Conservation (phyloP, 352 stramenopile species). For the Phytophthora meadii region DNA sequence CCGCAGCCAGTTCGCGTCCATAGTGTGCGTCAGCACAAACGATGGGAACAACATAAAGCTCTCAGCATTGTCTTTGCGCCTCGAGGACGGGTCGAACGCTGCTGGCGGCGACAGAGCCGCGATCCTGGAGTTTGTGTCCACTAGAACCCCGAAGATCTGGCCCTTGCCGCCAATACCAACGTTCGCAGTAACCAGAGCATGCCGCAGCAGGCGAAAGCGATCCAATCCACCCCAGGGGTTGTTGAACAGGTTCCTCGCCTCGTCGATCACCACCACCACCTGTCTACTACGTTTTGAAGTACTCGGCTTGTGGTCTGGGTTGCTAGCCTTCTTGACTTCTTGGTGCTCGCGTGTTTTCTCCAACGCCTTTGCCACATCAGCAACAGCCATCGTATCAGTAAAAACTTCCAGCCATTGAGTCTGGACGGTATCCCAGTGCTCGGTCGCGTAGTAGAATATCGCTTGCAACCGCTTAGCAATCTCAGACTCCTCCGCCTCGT, state of each 20-base stretch:
- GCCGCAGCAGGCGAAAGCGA: background rate
- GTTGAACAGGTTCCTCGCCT: slow-evolving; percentile 8
- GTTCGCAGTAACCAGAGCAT: slow-evolving; percentile 4
- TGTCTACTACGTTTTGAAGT: background rate
- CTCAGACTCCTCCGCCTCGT: background rate
- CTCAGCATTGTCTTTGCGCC: background rate
- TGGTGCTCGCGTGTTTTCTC: too few species aligned
- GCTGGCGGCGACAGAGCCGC: slow-evolving; percentile 2
- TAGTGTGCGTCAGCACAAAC: slow-evolving; percentile 21
- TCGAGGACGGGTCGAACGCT: background rate
- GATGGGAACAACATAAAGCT: slow-evolving; percentile 4
- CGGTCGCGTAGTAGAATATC: slow-evolving; percentile 1
- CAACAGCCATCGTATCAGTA: background rate
- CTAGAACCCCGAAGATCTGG: slow-evolving; percentile 15
- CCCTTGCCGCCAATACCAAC: background rate
- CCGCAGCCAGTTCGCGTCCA: slow-evolving; percentile 10
- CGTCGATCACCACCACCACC: slow-evolving; percentile 20
- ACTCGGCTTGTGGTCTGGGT: background rate
- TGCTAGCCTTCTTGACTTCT: too few species aligned
- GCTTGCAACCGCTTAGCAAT: background rate
- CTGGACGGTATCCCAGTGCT: slow-evolving; percentile 10
- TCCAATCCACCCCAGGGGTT: background rate
- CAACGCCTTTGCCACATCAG: background rate
- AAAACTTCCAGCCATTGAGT: slow-evolving; percentile 10
- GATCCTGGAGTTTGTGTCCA: slow-evolving; percentile 21